Evolutionary conservation across 352 stramenopile species (phyloP).

Genomic region (Globisporangium takayamanum): DNA sequence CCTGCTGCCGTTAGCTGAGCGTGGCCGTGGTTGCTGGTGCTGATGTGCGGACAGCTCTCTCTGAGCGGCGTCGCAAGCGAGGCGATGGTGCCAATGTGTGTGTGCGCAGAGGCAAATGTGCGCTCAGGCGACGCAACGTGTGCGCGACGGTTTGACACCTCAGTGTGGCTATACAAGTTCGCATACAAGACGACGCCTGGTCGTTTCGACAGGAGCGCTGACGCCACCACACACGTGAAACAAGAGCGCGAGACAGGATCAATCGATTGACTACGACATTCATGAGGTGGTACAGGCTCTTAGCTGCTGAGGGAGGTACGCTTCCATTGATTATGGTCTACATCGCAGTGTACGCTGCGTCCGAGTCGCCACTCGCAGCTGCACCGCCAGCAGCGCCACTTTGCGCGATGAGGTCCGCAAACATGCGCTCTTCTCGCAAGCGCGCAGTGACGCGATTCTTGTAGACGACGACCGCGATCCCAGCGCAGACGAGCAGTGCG

Average conservation of each 20-base stretch:
- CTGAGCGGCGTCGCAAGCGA: too few relatives aligned
- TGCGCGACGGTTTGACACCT: too few relatives aligned
- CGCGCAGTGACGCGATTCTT: not conserved
- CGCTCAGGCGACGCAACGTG: too few relatives aligned
- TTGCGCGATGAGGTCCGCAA: constrained; percentile 1
- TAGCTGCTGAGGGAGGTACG: too few relatives aligned
- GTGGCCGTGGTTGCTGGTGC: too few relatives aligned
- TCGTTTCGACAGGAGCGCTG: too few relatives aligned
- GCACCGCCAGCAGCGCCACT: not conserved
- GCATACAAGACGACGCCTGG: too few relatives aligned
- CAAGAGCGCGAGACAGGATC: not conserved
- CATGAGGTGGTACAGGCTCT: not conserved
- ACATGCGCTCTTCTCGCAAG: constrained; percentile 7
- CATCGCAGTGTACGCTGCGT: constrained; percentile 5
- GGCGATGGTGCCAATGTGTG: too few relatives aligned
- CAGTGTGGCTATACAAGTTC: too few relatives aligned
- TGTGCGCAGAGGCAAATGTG: too few relatives aligned
- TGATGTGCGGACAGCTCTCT: too few relatives aligned
- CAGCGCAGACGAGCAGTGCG: not conserved
- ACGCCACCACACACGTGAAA: not conserved
- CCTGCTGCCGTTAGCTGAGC: too few relatives aligned
- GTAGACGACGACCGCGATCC: not conserved
- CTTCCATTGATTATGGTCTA: not conserved
- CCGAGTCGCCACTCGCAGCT: not conserved
- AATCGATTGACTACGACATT: not conserved